A percentile compares a stretch with the other conserved stretches of the same genome.
Evolutionary conservation across 805 yeast species (phyloP).

Genomic region (Nadsonia fulvescens): DNA sequence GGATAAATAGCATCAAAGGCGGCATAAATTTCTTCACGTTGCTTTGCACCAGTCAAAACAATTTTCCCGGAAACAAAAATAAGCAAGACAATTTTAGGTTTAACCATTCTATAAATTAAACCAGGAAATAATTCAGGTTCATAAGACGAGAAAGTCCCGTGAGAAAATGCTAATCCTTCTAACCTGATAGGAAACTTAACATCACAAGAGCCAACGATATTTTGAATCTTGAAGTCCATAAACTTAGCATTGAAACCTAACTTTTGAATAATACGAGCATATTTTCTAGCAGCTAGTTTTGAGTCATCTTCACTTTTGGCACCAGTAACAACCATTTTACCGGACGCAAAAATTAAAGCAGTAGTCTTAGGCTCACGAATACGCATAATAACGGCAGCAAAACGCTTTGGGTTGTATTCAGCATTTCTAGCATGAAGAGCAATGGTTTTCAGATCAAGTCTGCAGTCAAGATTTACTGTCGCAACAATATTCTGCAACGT

Average conservation of each 20-base stretch:
- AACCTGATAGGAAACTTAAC: constrained; percentile 94
- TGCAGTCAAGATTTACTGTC: constrained; percentile 89
- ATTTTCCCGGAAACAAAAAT: constrained; percentile 95
- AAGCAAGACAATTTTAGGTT: constrained; percentile 89
- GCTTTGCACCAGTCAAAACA: constrained; percentile 96
- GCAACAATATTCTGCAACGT: constrained; percentile 87
- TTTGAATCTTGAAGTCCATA: constrained; percentile 94
- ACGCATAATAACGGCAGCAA: constrained; percentile 99
- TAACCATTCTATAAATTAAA: constrained; percentile 96
- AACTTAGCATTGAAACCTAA: constrained; percentile 95
- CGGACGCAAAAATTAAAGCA: constrained; percentile 92
- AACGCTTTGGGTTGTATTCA: constrained; percentile 93
- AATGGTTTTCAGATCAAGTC: constrained; percentile 88
- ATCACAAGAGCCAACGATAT: constrained; percentile 96
- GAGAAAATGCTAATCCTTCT: constrained; percentile 94
- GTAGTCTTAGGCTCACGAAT: constrained; percentile 98
- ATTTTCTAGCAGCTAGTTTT: constrained; percentile 92
- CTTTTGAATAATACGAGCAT: constrained; percentile 94
- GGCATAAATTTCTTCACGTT: constrained; percentile 93
- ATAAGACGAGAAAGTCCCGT: constrained; percentile 96
- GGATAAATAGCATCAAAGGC: constrained; percentile 98
- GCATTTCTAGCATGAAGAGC: constrained; percentile 98
- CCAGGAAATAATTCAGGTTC: constrained; percentile 98
- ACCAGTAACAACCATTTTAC: constrained; percentile 99
- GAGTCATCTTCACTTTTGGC: constrained; percentile 98